A percentile compares a stretch with the other conserved stretches of the same genome.
Conservation (phyloP, 108 stramenopile species). For the Mediolabrus comicus region DNA sequence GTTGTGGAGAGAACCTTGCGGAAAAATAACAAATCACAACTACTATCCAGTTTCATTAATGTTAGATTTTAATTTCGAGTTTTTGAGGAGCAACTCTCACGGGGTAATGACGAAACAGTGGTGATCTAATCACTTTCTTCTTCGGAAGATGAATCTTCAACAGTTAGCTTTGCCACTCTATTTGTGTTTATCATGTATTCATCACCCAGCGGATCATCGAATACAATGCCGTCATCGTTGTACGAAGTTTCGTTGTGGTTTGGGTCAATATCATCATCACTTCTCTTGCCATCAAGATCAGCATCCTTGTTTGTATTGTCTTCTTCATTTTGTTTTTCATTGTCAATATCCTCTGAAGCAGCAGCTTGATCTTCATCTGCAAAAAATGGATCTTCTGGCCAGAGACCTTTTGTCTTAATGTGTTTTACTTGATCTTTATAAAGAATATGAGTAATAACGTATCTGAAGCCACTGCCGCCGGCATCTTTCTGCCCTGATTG, state of each 20-base stretch:
- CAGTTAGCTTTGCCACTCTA: conserved; percentile 55
- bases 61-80: conserved; percentile 3
- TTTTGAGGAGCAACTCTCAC: no score
- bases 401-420: conserved; percentile 75
- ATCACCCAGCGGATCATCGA: conserved; percentile 52
- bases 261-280: conserved; percentile 26
- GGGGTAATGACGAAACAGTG: no score
- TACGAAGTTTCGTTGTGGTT: conserved; percentile 38
- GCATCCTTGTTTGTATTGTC: background rate
- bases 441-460: conserved; percentile 81
- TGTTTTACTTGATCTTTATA: conserved; percentile 96
- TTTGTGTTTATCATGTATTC: conserved; percentile 74
- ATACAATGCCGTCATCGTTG: conserved; percentile 32
- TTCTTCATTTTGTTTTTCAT: background rate
- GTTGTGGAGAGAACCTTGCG: background rate
- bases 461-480: conserved; percentile 59
- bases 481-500: conserved; percentile 3
- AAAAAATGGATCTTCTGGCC: conserved; percentile 80
- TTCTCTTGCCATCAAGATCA: conserved; percentile 3
- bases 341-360: conserved; percentile 1
- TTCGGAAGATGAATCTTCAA: conserved; percentile 56
- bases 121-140: conserved; percentile 27
- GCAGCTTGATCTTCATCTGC: conserved; percentile 9
- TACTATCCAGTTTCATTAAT: conserved; percentile 1
- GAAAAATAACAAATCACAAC: background rate